Base-by-base conservation (phyloP, 371 early-diverging fungal species). In the Dichotomocladium elegans region DNA sequence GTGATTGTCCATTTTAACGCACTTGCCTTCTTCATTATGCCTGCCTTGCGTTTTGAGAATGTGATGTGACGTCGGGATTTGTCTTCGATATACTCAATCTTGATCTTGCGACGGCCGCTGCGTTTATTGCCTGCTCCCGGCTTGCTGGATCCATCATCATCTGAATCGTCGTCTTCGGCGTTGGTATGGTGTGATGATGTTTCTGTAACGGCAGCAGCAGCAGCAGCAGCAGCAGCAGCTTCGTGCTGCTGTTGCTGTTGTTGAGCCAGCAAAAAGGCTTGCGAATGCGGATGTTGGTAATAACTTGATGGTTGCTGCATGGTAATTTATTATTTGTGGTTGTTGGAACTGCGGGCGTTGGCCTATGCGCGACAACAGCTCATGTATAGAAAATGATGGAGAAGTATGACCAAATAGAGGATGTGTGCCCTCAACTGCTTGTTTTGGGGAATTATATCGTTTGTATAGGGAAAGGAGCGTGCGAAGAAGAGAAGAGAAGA, bases 31-130 rank as follows among this genome's bases (percentile, higher is more conserved):
- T 99, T 99, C 97, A 99, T 96, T 60, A 99, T 93, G 31, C 99
- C 99, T 27, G 96, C 94, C 70, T 98, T 99, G 68, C 99, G 83
- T 72, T 99, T 99, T 58, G 90, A 90, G 73, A 99, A 99, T 3
- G 99, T 97, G 51, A 99, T 97, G 58, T 95, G 93, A 60, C 99
- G 83, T 55, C 94, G 83, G 55, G 86, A 89, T 72, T 94, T 96
- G 65, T 95, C 97, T 57, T 91, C 89, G 56, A 99, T 99, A 63
- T 90, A 99, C 67, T 94, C 95, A 69, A 97, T 95, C 68, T 92
- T 94, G 70, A 98, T 96, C 72, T 97, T 96, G 63, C 95, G 85
- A 42, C 98, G 80, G 5, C 93, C 93, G 31, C 84, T 78, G 15
- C 87, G 83, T 69, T 88, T 89, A 48, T 73, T 79, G 31, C 61